These are phyloP conservation scores for Zymoseptoria pseudotritici DNA, from an alignment of 2,329 filamentous ascomycete species.

Conservation along the genomic window DNA sequence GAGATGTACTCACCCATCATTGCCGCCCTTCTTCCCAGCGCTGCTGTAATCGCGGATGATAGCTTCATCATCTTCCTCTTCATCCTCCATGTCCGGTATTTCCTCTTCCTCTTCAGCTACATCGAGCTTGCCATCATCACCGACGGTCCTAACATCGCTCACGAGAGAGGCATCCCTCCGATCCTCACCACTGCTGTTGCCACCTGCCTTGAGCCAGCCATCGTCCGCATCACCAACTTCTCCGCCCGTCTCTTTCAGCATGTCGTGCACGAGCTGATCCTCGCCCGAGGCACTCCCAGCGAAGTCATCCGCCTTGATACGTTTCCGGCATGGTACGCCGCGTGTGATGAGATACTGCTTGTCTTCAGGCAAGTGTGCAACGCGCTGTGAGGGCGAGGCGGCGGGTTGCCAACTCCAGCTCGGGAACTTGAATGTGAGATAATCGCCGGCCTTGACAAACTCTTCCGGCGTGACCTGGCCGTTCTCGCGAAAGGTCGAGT, in stretches of 20 bases:
- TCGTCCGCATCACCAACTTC: constrained; percentile 58
- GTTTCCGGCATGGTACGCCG: constrained; percentile 85
- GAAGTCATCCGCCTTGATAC: constrained; percentile 76
- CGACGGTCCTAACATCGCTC: constrained; percentile 78
- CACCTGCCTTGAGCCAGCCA: constrained; percentile 86
- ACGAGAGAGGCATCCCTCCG: constrained; percentile 53
- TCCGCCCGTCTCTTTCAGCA: constrained; percentile 49
- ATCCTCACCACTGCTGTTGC: constrained; percentile 53
- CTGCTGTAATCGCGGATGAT: constrained; percentile 70
- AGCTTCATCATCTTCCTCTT: constrained; percentile 86
- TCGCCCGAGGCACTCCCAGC: constrained; percentile 80
- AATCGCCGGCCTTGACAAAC: constrained; percentile 92
- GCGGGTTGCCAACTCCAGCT: constrained; percentile 96
- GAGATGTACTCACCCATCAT: constrained; percentile 45
- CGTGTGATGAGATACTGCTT: constrained; percentile 96
- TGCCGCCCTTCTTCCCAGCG: constrained; percentile 36
- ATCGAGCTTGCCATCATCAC: constrained; percentile 80
- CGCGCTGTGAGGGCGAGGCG: constrained; percentile 69
- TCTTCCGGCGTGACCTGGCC: constrained; percentile 97
- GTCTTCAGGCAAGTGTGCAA: constrained; percentile 70
- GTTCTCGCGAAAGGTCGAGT: constrained; percentile 85
- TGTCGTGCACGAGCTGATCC: constrained; percentile 76
- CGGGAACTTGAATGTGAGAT: constrained; percentile 97
- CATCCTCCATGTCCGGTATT: constrained; percentile 97
- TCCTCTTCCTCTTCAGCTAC: constrained; percentile 67